A percentile compares a stretch with the other conserved stretches of the same genome.
Evolutionary conservation across 495 filamentous ascomycete species (phyloP).

Genomic region (Hypoxylon lienhwacheense): DNA sequence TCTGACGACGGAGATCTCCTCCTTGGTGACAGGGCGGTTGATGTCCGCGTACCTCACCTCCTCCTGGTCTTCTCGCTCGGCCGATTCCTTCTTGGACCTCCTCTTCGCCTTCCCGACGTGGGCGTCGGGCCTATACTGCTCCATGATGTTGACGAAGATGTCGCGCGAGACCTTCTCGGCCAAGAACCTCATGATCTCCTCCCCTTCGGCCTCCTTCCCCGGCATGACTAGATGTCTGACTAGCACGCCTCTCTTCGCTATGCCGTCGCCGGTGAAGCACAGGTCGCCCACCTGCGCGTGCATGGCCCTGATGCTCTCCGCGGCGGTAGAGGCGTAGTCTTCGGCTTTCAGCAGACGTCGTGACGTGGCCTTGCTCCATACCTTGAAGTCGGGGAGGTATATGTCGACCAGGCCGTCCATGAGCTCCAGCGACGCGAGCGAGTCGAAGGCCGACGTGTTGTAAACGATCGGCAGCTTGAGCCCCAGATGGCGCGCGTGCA

Average conservation of each 20-base stretch:
- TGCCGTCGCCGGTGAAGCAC: constrained; percentile 72
- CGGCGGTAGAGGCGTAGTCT: constrained; percentile 65
- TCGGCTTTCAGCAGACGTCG: constrained; percentile 72
- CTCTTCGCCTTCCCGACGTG: constrained; percentile 70
- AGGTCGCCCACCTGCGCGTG: constrained; percentile 74
- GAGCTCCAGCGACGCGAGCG: constrained; percentile 63
- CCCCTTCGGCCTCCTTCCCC: constrained; percentile 66
- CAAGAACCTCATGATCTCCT: constrained; percentile 69
- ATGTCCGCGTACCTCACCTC: constrained; percentile 72
- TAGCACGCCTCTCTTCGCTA: constrained; percentile 72
- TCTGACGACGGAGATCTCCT: constrained; percentile 63
- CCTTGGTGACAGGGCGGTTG: constrained; percentile 64
- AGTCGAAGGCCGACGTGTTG: constrained; percentile 78
- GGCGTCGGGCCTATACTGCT: constrained; percentile 75
- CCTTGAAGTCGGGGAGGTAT: constrained; percentile 78
- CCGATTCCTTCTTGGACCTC: constrained; percentile 21
- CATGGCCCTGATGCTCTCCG: constrained; percentile 74
- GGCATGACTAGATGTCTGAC: constrained; percentile 80
- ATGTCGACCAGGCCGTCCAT: constrained; percentile 77
- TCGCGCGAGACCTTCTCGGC: constrained; percentile 67
- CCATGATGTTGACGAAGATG: constrained; percentile 72
- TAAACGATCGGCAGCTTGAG: constrained; percentile 72
- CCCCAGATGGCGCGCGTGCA: constrained; percentile 67
- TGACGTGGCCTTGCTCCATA: constrained; percentile 65
- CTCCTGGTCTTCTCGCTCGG: constrained; percentile 30